phyloP scores from a whole-genome alignment of 2,329 filamentous ascomycete genomes.

The Pyricularia grisea region DNA sequence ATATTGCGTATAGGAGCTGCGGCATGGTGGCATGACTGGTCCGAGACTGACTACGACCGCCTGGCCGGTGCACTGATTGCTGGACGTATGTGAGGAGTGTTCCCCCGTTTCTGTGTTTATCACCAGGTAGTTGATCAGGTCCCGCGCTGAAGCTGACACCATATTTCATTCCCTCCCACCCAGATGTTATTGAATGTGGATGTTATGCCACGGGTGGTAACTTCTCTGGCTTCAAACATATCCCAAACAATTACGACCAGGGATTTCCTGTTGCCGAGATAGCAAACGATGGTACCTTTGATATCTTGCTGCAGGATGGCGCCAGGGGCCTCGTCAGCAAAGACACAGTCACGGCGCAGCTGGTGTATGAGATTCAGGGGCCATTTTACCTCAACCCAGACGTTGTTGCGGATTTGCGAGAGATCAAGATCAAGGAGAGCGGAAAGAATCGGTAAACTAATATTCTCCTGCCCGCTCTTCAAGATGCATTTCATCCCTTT shows the following conservation, averaged over 20 bases:
- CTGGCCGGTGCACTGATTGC: slow-evolving; percentile 41
- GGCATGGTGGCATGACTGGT: slow-evolving; percentile 46
- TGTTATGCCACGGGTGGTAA: slow-evolving; percentile 45
- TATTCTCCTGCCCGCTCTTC: background rate
- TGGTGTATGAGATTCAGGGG: slow-evolving; percentile 12
- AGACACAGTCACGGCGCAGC: slow-evolving; percentile 8
- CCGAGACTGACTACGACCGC: slow-evolving; percentile 32
- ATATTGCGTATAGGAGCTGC: slow-evolving; percentile 29
- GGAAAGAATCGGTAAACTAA: slow-evolving; percentile 19
- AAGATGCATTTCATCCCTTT: background rate
- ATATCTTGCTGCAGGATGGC: slow-evolving; percentile 24
- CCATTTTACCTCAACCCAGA: slow-evolving; percentile 38
- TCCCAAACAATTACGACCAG: slow-evolving; percentile 16
- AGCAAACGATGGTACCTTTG: slow-evolving; percentile 18
- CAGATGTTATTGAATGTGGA: slow-evolving; percentile 41
- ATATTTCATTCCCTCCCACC: background rate
- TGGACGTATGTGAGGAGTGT: slow-evolving; percentile 19
- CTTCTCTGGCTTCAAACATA: slow-evolving; percentile 39
- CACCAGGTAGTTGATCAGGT: background rate
- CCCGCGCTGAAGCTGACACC: background rate
- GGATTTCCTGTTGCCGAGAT: slow-evolving; percentile 30
- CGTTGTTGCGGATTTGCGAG: slow-evolving; percentile 29
- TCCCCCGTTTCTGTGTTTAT: background rate
- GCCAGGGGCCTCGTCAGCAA: slow-evolving; percentile 26
- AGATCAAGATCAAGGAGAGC: slow-evolving; percentile 24